A percentile compares a stretch with the other conserved stretches of the same genome.
phyloP scores from a whole-genome alignment of 257 asterid species.

The Ajuga chamaepitys region DNA sequence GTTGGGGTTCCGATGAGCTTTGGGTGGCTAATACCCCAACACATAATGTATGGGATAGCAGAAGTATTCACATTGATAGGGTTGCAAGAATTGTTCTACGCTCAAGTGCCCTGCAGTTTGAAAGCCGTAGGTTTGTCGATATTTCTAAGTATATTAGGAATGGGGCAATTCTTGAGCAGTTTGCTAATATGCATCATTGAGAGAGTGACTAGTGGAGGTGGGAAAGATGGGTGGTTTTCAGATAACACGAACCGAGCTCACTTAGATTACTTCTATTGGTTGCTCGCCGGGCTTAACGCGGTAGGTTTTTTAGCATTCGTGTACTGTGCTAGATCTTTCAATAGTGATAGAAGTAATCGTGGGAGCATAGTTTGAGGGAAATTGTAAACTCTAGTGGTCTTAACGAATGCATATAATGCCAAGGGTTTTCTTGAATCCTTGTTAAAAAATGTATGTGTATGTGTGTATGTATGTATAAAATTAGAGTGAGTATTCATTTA shows the following conservation, averaged over 20 bases:
- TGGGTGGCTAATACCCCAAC: slow-evolving; percentile 62
- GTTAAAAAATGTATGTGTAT: too few relatives aligned
- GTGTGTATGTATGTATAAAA: too few relatives aligned
- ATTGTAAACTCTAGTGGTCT: background rate
- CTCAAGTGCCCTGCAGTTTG: slow-evolving; percentile 45
- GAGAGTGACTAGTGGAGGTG: slow-evolving; percentile 19
- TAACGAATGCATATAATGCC: background rate
- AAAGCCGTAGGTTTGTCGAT: slow-evolving; percentile 52
- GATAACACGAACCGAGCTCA: slow-evolving; percentile 45
- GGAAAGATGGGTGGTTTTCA: slow-evolving; percentile 38
- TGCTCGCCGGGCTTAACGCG: slow-evolving; percentile 38
- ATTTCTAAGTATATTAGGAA: slow-evolving; percentile 48
- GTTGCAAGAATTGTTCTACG: slow-evolving; percentile 66
- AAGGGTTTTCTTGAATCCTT: too few relatives aligned
- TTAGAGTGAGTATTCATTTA: too few relatives aligned
- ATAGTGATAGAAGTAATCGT: background rate
- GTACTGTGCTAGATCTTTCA: slow-evolving; percentile 20
- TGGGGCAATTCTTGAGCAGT: slow-evolving; percentile 58
- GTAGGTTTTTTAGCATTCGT: slow-evolving; percentile 24
- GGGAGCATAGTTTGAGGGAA: background rate
- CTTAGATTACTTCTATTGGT: slow-evolving; percentile 55
- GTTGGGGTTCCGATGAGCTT: slow-evolving; percentile 49
- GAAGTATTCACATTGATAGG: slow-evolving; percentile 51
- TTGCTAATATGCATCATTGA: slow-evolving; percentile 43
- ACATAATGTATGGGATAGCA: slow-evolving; percentile 36